These are phyloP conservation scores for Botrytis elliptica DNA, from an alignment of 2,329 filamentous ascomycete species.

Conservation along the genomic window DNA sequence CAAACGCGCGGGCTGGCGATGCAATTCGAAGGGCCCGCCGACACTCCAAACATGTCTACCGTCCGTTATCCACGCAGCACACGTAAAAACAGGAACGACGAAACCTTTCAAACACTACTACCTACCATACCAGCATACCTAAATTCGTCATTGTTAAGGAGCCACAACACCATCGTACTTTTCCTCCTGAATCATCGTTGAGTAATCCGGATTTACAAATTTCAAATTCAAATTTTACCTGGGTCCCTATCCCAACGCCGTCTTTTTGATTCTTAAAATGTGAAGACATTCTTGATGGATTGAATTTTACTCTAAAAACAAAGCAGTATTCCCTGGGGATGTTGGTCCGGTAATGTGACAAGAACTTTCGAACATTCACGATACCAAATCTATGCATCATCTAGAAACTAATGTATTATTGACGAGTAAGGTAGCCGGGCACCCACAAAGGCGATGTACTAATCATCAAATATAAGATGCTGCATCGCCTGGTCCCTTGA, in stretches of 20 bases:
- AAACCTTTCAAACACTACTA: background rate
- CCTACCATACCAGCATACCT: background rate
- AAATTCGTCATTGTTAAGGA: background rate
- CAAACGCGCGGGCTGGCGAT: background rate
- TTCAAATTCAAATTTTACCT: background rate
- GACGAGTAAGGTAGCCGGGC: background rate
- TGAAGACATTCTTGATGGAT: background rate
- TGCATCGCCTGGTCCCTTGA: background rate
- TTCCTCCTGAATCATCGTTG: background rate
- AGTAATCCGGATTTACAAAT: background rate
- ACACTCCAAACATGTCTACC: background rate
- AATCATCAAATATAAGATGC: background rate
- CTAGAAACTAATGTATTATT: background rate
- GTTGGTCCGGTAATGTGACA: background rate
- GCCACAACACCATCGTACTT: background rate
- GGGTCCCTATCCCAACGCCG: background rate
- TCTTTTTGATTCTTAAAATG: background rate
- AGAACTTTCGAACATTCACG: background rate
- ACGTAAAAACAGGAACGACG: background rate
- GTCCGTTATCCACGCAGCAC: background rate
- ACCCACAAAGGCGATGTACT: background rate
- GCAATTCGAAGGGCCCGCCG: background rate
- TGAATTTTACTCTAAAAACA: background rate
- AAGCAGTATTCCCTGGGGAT: background rate
- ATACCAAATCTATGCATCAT: background rate